Evolutionary conservation across 2,329 filamentous ascomycete genomes (phyloP), one percentile per base, ranked within the genome.

Genomic region (Whalleya microplaca): DNA sequence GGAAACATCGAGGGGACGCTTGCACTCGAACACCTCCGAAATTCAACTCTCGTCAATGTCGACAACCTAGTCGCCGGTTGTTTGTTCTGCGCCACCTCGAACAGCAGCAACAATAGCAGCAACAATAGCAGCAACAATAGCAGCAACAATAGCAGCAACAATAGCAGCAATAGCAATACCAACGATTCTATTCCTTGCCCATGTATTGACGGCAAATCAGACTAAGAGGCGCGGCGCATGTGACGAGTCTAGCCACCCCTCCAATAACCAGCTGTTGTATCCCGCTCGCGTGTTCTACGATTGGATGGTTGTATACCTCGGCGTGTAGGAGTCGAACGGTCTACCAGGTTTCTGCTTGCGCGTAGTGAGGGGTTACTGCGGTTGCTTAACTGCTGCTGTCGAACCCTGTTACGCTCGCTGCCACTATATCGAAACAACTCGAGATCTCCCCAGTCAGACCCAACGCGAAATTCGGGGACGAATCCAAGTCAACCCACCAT

Each of bases 401-500:
- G 47, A 21, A 49, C 27, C 47, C 47, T 49, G 12, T 21, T n/a
- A 32, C 19, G n/a, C 21, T 41, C 32, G 41, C 32, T 19, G 20
- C 23, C 9, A 21, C 8, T 41, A n/a, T 42, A 18, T 41, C 32
- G 10, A 37, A 37, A 37, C 32, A 14, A 12, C 32, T 29, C 12
- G 32, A 37, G 32, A 37, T 14, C 32, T 9, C 14, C 32, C 32
- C 10, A 12, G 7, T 16, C 32, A 37, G 46, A 58, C 61, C 41
- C 53, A 60, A 62, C 44, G 64, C 56, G 62, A 56, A 66, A 59
- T 59, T 59, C 59, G 59, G 56, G 51, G 51, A 61, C 56, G 59
- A 47, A 61, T 45, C 61, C 57, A 55, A 55, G 29, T 48, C 49
- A 58, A 45, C 47, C 53, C 72, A 76, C 69, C 70, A 86, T 86